Evolutionary conservation across 805 yeast species (phyloP), one percentile per base, ranked within the genome.

Genomic region (Diddensiella transvaalensis): DNA sequence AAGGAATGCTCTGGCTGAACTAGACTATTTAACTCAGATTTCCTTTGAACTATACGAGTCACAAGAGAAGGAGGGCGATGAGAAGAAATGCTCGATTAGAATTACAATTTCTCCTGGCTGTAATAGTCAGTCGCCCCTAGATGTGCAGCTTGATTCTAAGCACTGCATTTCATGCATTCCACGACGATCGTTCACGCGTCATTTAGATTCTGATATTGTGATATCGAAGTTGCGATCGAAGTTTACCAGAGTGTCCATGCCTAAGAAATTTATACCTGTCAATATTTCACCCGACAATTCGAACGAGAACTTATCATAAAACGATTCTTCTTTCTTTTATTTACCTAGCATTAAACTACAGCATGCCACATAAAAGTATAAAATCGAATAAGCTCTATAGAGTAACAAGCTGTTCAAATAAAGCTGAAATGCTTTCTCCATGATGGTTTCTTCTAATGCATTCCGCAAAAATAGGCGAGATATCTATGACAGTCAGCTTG

Each of bases 391-490:
- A 10, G 33, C 13, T 10, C 10, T 53, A 63, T n/a, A 63, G 53
- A 29, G 52, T 49, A 42, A 90, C 85, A 55, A 89, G 75, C 43
- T 95, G 88, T 67, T 90, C 96, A 66, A 91, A 90, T 60, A 90
- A 72, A 18, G 90, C 96, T 36, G 96, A 87, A 53, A 91, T 90
- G 60, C 95, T 85, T 73, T 91, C 98, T 66, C 99, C 99, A 61
- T 91, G 90, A 68, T 93, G 99, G 65, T 93, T 96, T 73, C 99
- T 85, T 72, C 99, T 83, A 53, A 93, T 91, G 69, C 98, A 93
- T 73, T 93, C 99, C 30, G 98, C 98, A 63, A 93, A 86, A 46
- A 93, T 89, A 17, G 96, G 85, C 52, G 96, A 85, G 43, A 93
- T 95, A 63, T 93, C 99, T 60, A 93, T 89, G 43, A 88, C 85